Conservation (phyloP, 2,329 filamentous ascomycete species). For the Verticillium nonalfalfae region DNA sequence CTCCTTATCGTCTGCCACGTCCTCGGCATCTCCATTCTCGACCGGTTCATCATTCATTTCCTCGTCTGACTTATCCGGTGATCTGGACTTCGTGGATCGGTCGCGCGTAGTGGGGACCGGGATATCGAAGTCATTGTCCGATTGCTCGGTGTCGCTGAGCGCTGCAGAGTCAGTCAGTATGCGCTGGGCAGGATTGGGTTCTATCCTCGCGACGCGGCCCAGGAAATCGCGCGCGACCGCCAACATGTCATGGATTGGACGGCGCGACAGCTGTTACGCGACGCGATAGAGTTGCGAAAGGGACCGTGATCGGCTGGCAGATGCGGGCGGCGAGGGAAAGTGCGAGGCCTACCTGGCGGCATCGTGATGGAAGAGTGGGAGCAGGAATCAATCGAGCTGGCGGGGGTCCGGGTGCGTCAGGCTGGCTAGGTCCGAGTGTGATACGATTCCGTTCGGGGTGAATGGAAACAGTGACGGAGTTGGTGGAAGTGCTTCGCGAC, state of each 20-base stretch:
- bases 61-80: not conserved
- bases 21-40: slow-evolving; percentile 14
- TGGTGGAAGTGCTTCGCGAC: not conserved
- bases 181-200: not conserved
- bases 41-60: not conserved
- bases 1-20: slow-evolving; percentile 16
- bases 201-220: not conserved
- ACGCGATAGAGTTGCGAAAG: not conserved
- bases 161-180: slow-evolving; percentile 17
- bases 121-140: slow-evolving; percentile 14
- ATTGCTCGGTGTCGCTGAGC: slow-evolving; percentile 28
- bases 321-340: not conserved
- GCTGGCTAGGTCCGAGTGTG: not conserved
- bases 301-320: not conserved
- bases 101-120: slow-evolving; percentile 14
- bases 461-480: not conserved
- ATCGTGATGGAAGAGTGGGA: not conserved
- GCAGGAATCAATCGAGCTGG: not conserved
- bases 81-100: slow-evolving; percentile 14
- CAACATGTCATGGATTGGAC: not conserved
- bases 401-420: not conserved
- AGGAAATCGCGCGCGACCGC: not conserved
- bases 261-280: not conserved
- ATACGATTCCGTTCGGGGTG: not conserved
- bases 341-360: slow-evolving; percentile 10